Conservation (phyloP, 306 rosid genomes). For the Cicer pinnatifidum region DNA sequence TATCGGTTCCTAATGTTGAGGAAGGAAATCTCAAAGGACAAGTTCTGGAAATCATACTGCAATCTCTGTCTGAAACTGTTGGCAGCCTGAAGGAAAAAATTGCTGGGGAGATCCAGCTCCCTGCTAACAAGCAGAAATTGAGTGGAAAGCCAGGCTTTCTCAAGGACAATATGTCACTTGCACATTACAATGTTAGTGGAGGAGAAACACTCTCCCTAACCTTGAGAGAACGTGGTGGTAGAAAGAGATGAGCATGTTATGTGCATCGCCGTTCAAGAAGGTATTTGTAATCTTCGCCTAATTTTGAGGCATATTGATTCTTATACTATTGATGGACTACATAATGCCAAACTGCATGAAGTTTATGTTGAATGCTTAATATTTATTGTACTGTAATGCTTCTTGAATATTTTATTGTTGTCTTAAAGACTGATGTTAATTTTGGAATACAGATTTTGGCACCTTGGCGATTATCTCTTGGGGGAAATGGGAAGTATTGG, state of each 20-base stretch:
- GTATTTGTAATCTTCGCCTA: constrained; percentile 56
- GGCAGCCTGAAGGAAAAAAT: constrained; percentile 91
- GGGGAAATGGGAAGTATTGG: constrained; percentile 60
- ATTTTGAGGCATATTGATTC: constrained; percentile 45
- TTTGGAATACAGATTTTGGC: constrained; percentile 66
- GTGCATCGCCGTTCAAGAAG: constrained; percentile 52
- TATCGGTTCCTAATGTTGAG: constrained; percentile 84
- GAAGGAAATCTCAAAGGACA: constrained; percentile 96
- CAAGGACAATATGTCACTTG: constrained; percentile 92
- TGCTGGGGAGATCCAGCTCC: constrained; percentile 95
- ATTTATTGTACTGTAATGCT: constrained; percentile 41
- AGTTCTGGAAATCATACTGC: constrained; percentile 77
- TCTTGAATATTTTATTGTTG: constrained; percentile 36
- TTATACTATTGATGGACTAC: constrained; percentile 45
- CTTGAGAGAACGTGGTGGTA: constrained; percentile 97
- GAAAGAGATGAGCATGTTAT: constrained; percentile 72
- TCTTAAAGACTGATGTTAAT: constrained; percentile 54
- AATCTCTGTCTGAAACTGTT: constrained; percentile 83
- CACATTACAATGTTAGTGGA: constrained; percentile 84
- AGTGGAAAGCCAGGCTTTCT: constrained; percentile 97
- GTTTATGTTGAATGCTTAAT: constrained; percentile 44
- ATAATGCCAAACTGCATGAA: constrained; percentile 40
- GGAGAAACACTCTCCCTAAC: constrained; percentile 75
- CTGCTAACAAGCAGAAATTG: constrained; percentile 96
- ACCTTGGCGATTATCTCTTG: constrained; percentile 55